Evolutionary conservation across 306 rosid species (phyloP), one percentile per base, ranked within the genome.

Genomic region (Canavalia ensiformis): DNA sequence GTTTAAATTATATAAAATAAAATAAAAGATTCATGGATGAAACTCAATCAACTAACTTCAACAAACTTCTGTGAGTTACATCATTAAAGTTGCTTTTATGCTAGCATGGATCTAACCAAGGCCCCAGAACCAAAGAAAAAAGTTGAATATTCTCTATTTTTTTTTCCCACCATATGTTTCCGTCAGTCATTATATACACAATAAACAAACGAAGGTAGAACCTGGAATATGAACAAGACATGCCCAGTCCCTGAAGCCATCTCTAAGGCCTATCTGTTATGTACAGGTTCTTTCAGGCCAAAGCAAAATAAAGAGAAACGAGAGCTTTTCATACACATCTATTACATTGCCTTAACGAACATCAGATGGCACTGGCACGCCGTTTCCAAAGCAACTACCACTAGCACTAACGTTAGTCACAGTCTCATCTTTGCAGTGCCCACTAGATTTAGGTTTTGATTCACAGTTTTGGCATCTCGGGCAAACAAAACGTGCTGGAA

Each of bases 401-500:
- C 82, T 50, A 67, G 84, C n/a, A 28, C 78, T 74, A 78, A 85
- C 86, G 77, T 74, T 85, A 57, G 85, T 72, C 42, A 84, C 88
- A 33, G 82, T 74, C 83, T 81, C 90, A 34, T 88, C 91, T 78
- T 86, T 87, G 86, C 92, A 86, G 64, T 81, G 91, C 30, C 88
- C 92, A 11, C 57, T 47, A 42, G 79, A 46, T 58, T 84, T 85
- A n/a, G 76, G 78, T 10, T 52, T 81, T 9, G 57, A 58, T 65
- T 83, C 84, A 5, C 50, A 72, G 75, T 59, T 84, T 68, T 83
- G 86, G 91, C 99, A 95, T 82, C 75, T 86, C 2, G 59, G 84
- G 77, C 98, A 95, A 54, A 95, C 90, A 83, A 89, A 95, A 46
- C 78, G 89, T 0, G 88, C 88, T 7, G 99, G 98, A 34, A 93